phyloP scores from a whole-genome alignment of 805 yeast species.

The Saccharomycopsis oosterbeekiorum region DNA sequence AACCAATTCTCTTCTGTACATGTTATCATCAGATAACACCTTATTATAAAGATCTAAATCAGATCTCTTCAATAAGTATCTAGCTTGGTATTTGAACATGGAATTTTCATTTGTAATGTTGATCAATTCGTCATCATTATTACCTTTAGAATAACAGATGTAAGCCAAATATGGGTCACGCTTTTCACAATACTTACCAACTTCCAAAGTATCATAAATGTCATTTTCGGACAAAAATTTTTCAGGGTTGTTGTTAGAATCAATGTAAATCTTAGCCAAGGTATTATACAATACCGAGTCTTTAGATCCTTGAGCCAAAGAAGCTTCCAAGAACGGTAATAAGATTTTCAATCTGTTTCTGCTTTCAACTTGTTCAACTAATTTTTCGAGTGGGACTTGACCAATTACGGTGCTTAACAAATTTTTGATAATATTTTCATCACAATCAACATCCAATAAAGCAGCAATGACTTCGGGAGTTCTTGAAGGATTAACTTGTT shows the following conservation, averaged over 20 bases:
- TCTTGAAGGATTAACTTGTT: constrained; percentile 91
- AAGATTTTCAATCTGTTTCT: constrained; percentile 87
- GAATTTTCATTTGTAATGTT: constrained; percentile 91
- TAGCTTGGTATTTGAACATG: constrained; percentile 99
- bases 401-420: constrained; percentile 81
- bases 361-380: constrained; percentile 92
- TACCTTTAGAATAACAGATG: constrained; percentile 94
- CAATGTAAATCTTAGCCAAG: constrained; percentile 94
- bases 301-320: constrained; percentile 71
- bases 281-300: constrained; percentile 92
- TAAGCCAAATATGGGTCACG: constrained; percentile 98
- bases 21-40: constrained; percentile 66
- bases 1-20: constrained; percentile 81
- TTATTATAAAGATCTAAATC: constrained; percentile 73
- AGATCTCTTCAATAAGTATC: constrained; percentile 84
- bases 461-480: constrained; percentile 97
- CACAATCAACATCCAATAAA: constrained; percentile 93
- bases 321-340: constrained; percentile 86
- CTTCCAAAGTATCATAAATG: constrained; percentile 84
- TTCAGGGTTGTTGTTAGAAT: constrained; percentile 95
- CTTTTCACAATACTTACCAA: constrained; percentile 97
- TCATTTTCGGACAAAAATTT: constrained; percentile 88
- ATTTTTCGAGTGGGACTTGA: constrained; percentile 83
- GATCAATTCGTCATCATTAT: constrained; percentile 81
- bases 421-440: constrained; percentile 74